Evolutionary conservation across 2,329 filamentous ascomycete species (phyloP).

Genomic region (Fusarium beomiforme): DNA sequence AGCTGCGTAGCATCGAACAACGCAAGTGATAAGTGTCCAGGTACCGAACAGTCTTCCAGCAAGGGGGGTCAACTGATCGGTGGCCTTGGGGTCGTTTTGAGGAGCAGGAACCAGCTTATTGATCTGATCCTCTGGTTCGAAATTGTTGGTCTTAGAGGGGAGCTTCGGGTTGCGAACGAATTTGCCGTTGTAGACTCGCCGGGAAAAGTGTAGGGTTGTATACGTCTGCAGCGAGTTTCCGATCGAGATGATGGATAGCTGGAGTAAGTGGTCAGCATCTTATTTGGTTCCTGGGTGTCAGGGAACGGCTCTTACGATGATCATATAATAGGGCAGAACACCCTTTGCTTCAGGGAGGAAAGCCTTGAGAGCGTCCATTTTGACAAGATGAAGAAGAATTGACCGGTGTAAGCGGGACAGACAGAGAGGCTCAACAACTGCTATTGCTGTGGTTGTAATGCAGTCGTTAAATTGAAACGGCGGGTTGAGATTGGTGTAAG

Average conservation of each 20-base stretch:
- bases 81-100: conserved; percentile 56
- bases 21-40: conserved; percentile 82
- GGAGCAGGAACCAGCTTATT: conserved; percentile 61
- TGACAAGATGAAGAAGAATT: neutral
- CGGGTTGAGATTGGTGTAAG: neutral
- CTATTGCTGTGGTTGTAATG: neutral
- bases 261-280: conserved; percentile 22
- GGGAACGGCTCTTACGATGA: conserved; percentile 56
- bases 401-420: neutral
- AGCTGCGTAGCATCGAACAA: conserved; percentile 84
- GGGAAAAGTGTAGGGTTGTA: conserved; percentile 79
- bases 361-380: conserved; percentile 58
- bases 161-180: conserved; percentile 63
- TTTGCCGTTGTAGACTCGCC: conserved; percentile 82
- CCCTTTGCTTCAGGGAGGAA: conserved; percentile 62
- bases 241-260: conserved; percentile 86
- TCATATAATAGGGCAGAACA: conserved; percentile 67
- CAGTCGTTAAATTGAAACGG: neutral
- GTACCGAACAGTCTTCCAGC: conserved; percentile 85
- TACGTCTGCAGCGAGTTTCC: conserved; percentile 90
- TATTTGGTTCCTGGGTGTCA: neutral
- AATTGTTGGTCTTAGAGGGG: conserved; percentile 51
- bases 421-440: conserved; percentile 16
- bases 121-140: conserved; percentile 63
- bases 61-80: conserved; percentile 76